Evolutionary conservation across 2,329 filamentous ascomycete genomes (phyloP), one percentile per base, ranked within the genome.

Genomic region (Colletotrichum tofieldiae): DNA sequence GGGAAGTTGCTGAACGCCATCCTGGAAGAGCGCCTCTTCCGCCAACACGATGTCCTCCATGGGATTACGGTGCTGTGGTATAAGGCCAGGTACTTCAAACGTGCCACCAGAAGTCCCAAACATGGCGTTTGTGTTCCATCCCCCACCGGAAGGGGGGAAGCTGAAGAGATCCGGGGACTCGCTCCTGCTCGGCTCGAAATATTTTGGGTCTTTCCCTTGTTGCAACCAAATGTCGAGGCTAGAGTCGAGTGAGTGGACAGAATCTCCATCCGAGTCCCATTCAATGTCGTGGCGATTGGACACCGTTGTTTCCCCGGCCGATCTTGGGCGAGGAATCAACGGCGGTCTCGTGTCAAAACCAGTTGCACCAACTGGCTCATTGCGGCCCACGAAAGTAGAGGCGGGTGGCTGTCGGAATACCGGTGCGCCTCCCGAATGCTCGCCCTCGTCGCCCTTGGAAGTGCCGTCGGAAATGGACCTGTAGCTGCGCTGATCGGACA

Each of bases 201-300:
- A 77, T 58, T 86, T 86, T 41, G 84, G 65, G 87, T 87, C 77
- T 89, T 87, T 8, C 84, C 72, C 72, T 39, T 75, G 73, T 51
- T 75, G 85, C 80, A 91, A 84, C 89, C 89, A 91, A 32, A 89
- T 88, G 65, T 91, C 89, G 6, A 88, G 83, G 71, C 85, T 88
- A 1, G 86, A 89, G 0, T 85, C 81, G 4, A 85, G 77, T 2
- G 87, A 88, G 37, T 77, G 80, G 2, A 79, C 76, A 5, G 84
- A 80, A 20, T 84, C 82, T n/a, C 81, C 82, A 20, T 86, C 84
- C 5, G 81, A 83, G 43, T 86, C 82, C 82, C 86, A 87, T 59
- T 82, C 86, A 20, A 84, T 79, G 1, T 78, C 81, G 37, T 81
- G 80, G 51, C 77, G 77, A 52, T 81, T 79, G 5, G 85, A 86